Evolutionary conservation across 495 filamentous ascomycete genomes (phyloP).

Genomic region (Niebla homalea): DNA sequence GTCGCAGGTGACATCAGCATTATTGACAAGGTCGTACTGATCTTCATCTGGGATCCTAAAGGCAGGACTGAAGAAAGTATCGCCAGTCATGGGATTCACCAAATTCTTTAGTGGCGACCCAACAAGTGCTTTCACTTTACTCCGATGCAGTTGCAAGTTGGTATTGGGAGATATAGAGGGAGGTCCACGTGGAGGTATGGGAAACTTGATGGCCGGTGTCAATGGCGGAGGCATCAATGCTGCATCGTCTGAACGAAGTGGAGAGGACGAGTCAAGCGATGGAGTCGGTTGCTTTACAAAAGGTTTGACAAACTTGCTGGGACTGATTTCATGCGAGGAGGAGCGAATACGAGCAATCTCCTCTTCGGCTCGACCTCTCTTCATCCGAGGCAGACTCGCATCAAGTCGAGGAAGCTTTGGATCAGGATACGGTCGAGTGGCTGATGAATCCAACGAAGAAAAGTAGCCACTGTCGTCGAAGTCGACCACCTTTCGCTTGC

Average conservation of each 20-base stretch:
- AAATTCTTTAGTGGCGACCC: constrained; percentile 66
- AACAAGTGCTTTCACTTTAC: constrained; percentile 73
- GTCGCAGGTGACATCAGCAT: constrained; percentile 48
- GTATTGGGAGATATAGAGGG: constrained; percentile 88
- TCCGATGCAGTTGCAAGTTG: constrained; percentile 82
- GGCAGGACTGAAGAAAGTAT: constrained; percentile 63
- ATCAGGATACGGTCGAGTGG: constrained; percentile 51
- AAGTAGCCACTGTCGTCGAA: constrained; percentile 96
- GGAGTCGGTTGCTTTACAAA: constrained; percentile 31
- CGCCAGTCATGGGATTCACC: constrained; percentile 48
- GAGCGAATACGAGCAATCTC: constrained; percentile 89
- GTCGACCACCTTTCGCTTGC: constrained; percentile 59
- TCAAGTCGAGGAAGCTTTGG: constrained; percentile 58
- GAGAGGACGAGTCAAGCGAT: constrained; percentile 42
- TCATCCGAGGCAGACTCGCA: constrained; percentile 61
- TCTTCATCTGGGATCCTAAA: constrained; percentile 42
- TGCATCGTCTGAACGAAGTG: constrained; percentile 39
- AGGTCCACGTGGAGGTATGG: constrained; percentile 66
- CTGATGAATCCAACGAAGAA: constrained; percentile 92
- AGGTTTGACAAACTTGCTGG: constrained; percentile 43
- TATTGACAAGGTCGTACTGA: constrained; percentile 29
- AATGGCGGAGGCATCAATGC: constrained; percentile 64
- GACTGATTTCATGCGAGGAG: constrained; percentile 80
- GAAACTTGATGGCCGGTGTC: constrained; percentile 78
- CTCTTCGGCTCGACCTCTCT: constrained; percentile 82